Evolutionary conservation across 495 filamentous ascomycete genomes (phyloP), one percentile per base, ranked within the genome.

Genomic region (Cenococcum geophilum): DNA sequence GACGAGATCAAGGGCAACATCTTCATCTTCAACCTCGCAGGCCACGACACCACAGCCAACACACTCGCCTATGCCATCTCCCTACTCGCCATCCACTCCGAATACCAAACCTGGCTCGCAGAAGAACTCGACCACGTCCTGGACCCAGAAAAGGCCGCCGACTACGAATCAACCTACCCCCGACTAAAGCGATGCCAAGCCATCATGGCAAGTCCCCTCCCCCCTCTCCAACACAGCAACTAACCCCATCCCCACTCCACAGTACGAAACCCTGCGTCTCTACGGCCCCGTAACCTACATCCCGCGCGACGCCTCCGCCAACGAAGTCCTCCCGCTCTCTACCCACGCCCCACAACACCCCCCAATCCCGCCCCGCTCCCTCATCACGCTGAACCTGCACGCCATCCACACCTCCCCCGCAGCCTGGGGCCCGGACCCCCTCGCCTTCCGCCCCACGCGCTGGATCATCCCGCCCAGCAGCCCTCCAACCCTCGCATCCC

Each of bases 1-100:
- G 64, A 64, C n/a, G 67, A 66, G 57, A 64, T 70, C 43, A 64
- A 60, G n/a, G 67, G 67, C 2, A 70, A 67, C 36, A 35, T 70
- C 4, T 70, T 70, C 57, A 61, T 70, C 22, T 68, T 68, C 51
- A 64, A 63, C 32, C 22, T 70, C 12, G 68, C 68, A 10, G 68
- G 68, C 3, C 62, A 68, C 42, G 65, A 70, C 49, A 68, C 68
- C 1, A 70, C 68, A 6, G 68, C 68, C 34, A 68, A 67, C 42
- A 65, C 65, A 21, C 49, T 70, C n/a, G 59, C 65, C 10, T 68
- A 52, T 34, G 54, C 61, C 5, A 50, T 70, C 40, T 23, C 51
- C 11, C 36, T 67, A n/a, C 32, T 70, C 3, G 64, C 64, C 3
- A 22, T 37, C 32, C 51, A 64, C 53, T 53, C 53, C 8, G 64